These are phyloP conservation scores for Lumnitzera littorea DNA, from an alignment of 345 rosid genomes.

Conservation along the genomic window DNA sequence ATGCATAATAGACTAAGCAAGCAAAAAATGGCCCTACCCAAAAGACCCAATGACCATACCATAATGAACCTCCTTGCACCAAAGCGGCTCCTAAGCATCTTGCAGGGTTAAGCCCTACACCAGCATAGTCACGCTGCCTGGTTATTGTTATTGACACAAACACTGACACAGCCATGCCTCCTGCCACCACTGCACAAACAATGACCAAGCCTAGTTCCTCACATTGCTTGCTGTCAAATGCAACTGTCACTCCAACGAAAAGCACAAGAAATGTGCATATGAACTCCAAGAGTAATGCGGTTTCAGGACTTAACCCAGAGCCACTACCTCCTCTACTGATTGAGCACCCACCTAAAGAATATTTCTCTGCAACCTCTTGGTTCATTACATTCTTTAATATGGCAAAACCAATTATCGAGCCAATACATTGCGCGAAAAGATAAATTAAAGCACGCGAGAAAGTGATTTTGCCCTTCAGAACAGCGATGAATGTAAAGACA, in stretches of 20 bases:
- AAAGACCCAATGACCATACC: constrained; percentile 27
- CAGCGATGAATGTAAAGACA: constrained; percentile 23
- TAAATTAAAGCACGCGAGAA: constrained; percentile 16
- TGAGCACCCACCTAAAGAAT: constrained; percentile 32
- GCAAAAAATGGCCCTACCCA: constrained; percentile 24
- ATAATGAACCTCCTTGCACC: constrained; percentile 9
- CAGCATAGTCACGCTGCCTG: constrained; percentile 28
- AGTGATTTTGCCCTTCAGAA: constrained; percentile 20
- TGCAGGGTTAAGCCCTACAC: constrained; percentile 46
- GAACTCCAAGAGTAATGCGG: constrained; percentile 28
- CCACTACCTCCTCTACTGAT: not conserved
- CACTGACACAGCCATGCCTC: constrained; percentile 27
- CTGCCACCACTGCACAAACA: constrained; percentile 23
- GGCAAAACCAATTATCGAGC: constrained; percentile 24
- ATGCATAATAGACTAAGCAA: not conserved
- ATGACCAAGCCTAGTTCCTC: constrained; percentile 24
- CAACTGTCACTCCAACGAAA: constrained; percentile 32
- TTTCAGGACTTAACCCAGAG: constrained; percentile 8
- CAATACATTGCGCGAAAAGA: constrained; percentile 31
- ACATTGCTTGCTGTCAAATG: constrained; percentile 34
- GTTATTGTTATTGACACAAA: constrained; percentile 38
- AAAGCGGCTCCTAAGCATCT: constrained; percentile 37
- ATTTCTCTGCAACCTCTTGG: constrained; percentile 7
- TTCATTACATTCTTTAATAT: constrained; percentile 23
- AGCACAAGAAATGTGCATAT: constrained; percentile 31